Evolutionary conservation across 2,329 filamentous ascomycete species (phyloP).

Genomic region (Biscogniauxia marginata): DNA sequence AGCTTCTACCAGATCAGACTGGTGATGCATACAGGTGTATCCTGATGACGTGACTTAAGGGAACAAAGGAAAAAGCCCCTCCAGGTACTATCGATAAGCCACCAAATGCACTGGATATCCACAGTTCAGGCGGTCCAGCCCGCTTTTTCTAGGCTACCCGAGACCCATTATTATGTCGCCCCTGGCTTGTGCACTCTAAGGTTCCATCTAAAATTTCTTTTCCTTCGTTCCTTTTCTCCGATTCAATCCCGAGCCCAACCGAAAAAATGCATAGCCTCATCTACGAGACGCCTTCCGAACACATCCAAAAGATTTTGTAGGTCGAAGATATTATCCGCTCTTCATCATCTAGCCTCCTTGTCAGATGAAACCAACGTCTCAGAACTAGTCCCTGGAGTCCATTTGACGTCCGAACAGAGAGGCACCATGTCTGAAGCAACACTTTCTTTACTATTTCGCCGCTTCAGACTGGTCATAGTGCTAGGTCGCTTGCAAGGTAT

Average conservation of each 20-base stretch:
- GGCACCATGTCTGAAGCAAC: conserved; percentile 29
- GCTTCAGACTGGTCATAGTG: conserved; percentile 4
- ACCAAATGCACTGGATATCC: no score
- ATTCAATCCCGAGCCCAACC: neutral
- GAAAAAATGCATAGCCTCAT: neutral
- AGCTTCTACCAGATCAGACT: neutral
- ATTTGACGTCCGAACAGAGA: conserved; percentile 17
- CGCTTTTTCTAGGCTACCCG: neutral
- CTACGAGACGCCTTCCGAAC: neutral
- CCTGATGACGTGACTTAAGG: neutral
- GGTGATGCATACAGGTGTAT: neutral
- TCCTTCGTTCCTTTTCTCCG: neutral
- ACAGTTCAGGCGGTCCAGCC: no score
- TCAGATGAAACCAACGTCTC: conserved; percentile 8
- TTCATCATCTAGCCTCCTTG: neutral
- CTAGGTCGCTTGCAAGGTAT: conserved; percentile 15
- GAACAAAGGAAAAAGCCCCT: neutral
- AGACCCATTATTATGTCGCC: neutral
- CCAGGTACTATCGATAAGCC: neutral
- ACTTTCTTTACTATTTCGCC: conserved; percentile 20
- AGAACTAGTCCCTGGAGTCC: conserved; percentile 15
- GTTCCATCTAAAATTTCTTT: neutral
- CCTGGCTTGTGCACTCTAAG: no score
- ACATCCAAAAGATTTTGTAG: neutral
- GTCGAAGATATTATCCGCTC: neutral